phyloP scores from a whole-genome alignment of 73 alveolate species.

The Paramecium octaurelia region DNA sequence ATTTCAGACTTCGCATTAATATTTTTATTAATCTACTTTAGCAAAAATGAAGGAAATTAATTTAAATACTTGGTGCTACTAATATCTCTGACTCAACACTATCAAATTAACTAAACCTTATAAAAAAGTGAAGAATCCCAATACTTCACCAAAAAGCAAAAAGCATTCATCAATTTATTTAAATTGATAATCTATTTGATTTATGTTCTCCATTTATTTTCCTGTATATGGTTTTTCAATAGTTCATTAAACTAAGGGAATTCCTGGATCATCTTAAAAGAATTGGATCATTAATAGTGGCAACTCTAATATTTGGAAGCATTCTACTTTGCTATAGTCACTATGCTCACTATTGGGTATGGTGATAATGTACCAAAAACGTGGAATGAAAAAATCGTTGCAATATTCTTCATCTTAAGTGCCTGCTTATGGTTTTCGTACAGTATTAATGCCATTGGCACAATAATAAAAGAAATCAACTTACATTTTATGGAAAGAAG shows the following conservation, averaged over 20 bases:
- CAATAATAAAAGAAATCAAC: constrained; percentile 26
- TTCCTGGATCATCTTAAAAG: constrained; percentile 16
- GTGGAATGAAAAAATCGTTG: constrained; percentile 32
- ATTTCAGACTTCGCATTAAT: background rate
- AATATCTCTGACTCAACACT: background rate
- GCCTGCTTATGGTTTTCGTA: constrained; percentile 54
- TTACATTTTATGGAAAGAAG: constrained; percentile 21
- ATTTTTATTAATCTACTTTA: background rate
- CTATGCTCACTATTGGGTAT: constrained; percentile 57
- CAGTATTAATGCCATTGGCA: constrained; percentile 40
- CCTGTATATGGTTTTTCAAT: constrained; percentile 8
- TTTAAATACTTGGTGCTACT: background rate
- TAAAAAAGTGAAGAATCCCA: background rate
- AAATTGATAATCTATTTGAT: background rate
- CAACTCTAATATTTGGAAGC: constrained; percentile 47
- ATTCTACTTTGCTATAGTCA: constrained; percentile 51
- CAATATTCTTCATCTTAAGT: constrained; percentile 25
- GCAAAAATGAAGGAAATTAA: background rate
- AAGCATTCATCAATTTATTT: background rate
- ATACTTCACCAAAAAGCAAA: background rate
- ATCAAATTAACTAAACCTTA: background rate
- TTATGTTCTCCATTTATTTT: background rate
- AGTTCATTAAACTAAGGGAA: background rate
- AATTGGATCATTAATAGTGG: constrained; percentile 28
- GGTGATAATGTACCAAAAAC: constrained; percentile 57